A percentile compares a stretch with the other conserved stretches of the same genome.
phyloP scores from a whole-genome alignment of 2,329 filamentous ascomycete genomes.

The Epichloe uncinata region DNA sequence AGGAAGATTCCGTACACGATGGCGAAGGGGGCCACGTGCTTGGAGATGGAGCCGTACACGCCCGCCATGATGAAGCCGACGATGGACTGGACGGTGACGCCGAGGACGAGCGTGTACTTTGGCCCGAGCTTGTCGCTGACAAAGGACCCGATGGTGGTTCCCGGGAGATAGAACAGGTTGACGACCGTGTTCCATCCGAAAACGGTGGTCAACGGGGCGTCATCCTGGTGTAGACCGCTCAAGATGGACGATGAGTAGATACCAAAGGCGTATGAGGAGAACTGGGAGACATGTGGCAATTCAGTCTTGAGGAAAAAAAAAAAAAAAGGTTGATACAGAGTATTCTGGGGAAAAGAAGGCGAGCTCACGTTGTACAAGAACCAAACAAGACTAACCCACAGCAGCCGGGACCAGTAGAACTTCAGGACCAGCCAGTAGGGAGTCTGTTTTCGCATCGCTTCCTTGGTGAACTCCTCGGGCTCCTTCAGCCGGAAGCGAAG shows the following conservation, averaged over 20 bases:
- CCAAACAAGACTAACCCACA: slow-evolving; percentile 63
- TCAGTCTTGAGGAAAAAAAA: too few relatives aligned
- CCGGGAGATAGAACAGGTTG: slow-evolving; percentile 81
- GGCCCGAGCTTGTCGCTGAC: slow-evolving; percentile 69
- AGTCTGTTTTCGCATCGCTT: slow-evolving; percentile 51
- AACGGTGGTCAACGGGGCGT: slow-evolving; percentile 54
- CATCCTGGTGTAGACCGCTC: slow-evolving; percentile 52
- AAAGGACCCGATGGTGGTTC: slow-evolving; percentile 64
- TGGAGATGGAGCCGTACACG: slow-evolving; percentile 40
- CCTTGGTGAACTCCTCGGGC: slow-evolving; percentile 60
- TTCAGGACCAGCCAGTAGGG: slow-evolving; percentile 42
- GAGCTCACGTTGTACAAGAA: too few relatives aligned
- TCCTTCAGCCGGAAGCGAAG: slow-evolving; percentile 63
- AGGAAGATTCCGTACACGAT: slow-evolving; percentile 26
- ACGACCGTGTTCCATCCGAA: slow-evolving; percentile 85
- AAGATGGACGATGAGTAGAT: slow-evolving; percentile 49
- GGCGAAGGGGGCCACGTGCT: slow-evolving; percentile 24
- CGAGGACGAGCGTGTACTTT: slow-evolving; percentile 56
- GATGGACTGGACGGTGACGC: slow-evolving; percentile 58
- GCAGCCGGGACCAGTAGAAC: slow-evolving; percentile 61
- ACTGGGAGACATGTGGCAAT: slow-evolving; percentile 84
- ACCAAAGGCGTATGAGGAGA: slow-evolving; percentile 58
- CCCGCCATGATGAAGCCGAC: slow-evolving; percentile 86
- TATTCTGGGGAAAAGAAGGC: too few relatives aligned
- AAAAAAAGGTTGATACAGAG: too few relatives aligned